phyloP scores from a whole-genome alignment of 768 basidiomycete genomes.

The Mycena crocata region DNA sequence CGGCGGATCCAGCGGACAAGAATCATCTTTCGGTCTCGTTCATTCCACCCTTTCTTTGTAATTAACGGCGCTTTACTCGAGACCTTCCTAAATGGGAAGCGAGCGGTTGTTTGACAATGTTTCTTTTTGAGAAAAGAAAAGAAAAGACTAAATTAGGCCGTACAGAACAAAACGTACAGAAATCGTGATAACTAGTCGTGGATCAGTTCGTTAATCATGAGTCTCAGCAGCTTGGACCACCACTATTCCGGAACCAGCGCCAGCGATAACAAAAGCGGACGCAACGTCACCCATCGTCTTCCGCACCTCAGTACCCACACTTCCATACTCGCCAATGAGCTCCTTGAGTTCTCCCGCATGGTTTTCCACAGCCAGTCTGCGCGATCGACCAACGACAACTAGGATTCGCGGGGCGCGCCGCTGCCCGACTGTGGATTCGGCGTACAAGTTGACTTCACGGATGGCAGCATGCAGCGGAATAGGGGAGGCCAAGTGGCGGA shows the following conservation, averaged over 20 bases:
- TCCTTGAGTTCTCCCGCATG: slow-evolving; percentile 78
- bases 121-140: too few species aligned
- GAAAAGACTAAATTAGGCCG: too few species aligned
- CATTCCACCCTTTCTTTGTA: too few species aligned
- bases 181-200: not conserved
- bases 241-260: slow-evolving; percentile 67
- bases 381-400: slow-evolving; percentile 78
- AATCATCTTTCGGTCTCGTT: too few species aligned
- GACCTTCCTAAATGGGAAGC: too few species aligned
- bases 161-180: not conserved
- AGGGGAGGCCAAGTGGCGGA: slow-evolving; percentile 66
- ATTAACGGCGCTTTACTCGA: too few species aligned
- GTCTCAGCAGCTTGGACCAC: slow-evolving; percentile 70
- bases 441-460: slow-evolving; percentile 51
- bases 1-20: too few species aligned
- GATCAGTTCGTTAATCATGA: not conserved
- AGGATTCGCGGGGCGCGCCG: slow-evolving; percentile 57
- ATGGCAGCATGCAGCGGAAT: slow-evolving; percentile 70
- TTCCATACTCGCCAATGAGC: slow-evolving; percentile 67
- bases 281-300: slow-evolving; percentile 91
- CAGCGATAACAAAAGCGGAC: slow-evolving; percentile 76
- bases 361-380: slow-evolving; percentile 77
- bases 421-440: slow-evolving; percentile 25
- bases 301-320: slow-evolving; percentile 70
- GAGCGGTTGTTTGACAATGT: too few species aligned